Evolutionary conservation across 2,329 filamentous ascomycete species (phyloP), one percentile per base, ranked within the genome.

Genomic region (Amesomyces nigricolor): DNA sequence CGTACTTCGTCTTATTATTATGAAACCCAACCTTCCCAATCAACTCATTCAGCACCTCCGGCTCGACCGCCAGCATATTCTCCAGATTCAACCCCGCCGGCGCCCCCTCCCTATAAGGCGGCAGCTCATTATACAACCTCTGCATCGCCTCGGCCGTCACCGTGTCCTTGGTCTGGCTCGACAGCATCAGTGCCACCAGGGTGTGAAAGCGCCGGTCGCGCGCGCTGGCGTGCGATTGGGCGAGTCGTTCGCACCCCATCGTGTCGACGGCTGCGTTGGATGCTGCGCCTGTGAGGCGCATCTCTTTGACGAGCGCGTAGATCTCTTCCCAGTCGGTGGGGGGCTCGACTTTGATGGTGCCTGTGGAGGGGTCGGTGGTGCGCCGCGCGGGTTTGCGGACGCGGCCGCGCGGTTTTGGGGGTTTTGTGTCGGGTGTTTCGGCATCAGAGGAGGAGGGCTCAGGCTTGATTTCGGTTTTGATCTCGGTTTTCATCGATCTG

Each of bases 161-260:
- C 1, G 90, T 94, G 71, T 96, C 91, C 69, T 95, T 95, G 9
- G 91, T 96, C 74, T 96, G 91, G 48, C 86, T 90, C 37, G 87
- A 92, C 35, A 96, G 79, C 91, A 96, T 96, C 59, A 96, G 77
- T 13, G 91, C 83, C 39, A 95, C 78, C 30, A 96, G 80, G 3
- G 89, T 95, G 66, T 96, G 91, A 64, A 95, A 91, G 6, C 91
- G 81, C 67, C 84, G 83, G 66, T 82, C 80, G 56, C 72, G 75
- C 26, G 75, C 68, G 55, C 72, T 76, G 10, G 79, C 77, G 1
- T 64, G 70, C 14, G 72, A 68, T 47, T 78, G 73, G 2, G 88
- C 88, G 9, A 94, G 77, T 7, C 82, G 81, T 71, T 91, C 91
- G 71, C 94, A 99, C 10, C 94, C 94, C 91, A 97, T 96, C 0